Percentiles rank a stretch among this genome's conserved stretches.
phyloP scores from a whole-genome alignment of 1,284 basidiomycete species.

The Earliella scabrosa region DNA sequence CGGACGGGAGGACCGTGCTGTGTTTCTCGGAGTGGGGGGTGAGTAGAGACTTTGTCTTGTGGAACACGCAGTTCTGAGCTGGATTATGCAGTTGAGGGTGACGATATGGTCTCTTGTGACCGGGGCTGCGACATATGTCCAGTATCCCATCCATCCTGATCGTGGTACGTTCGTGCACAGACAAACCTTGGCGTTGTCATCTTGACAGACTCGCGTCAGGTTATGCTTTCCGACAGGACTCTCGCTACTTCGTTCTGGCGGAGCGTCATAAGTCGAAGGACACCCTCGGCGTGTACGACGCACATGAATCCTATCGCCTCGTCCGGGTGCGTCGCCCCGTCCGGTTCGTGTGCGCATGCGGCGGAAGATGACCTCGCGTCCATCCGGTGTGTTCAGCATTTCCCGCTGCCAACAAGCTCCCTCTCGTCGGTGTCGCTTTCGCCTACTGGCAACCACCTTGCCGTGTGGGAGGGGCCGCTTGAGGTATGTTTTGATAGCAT shows the following conservation, averaged over 20 bases:
- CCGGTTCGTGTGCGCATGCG: not conserved
- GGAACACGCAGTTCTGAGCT: not conserved
- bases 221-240: conserved; percentile 79
- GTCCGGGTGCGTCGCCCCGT: conserved; percentile 61
- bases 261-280: conserved; percentile 89
- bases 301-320: conserved; percentile 67
- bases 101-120: conserved; percentile 80
- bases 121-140: conserved; percentile 74
- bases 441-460: conserved; percentile 80
- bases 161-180: conserved; percentile 51
- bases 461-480: conserved; percentile 82
- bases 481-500: conserved; percentile 65
- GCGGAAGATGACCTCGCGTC: not conserved
- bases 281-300: conserved; percentile 82
- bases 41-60: conserved; percentile 39
- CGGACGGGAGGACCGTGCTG: conserved; percentile 78
- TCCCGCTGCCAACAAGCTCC: conserved; percentile 77
- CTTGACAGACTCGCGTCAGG: conserved; percentile 43
- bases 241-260: conserved; percentile 79
- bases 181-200: not conserved
- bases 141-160: conserved; percentile 79
- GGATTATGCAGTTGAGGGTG: conserved; percentile 63
- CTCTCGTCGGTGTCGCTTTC: conserved; percentile 80
- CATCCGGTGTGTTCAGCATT: conserved; percentile 58
- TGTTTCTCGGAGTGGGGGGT: conserved; percentile 91